These are phyloP conservation scores for Aspergillus fumigatus DNA, from an alignment of 2,329 filamentous ascomycete genomes.

Conservation along the genomic window DNA sequence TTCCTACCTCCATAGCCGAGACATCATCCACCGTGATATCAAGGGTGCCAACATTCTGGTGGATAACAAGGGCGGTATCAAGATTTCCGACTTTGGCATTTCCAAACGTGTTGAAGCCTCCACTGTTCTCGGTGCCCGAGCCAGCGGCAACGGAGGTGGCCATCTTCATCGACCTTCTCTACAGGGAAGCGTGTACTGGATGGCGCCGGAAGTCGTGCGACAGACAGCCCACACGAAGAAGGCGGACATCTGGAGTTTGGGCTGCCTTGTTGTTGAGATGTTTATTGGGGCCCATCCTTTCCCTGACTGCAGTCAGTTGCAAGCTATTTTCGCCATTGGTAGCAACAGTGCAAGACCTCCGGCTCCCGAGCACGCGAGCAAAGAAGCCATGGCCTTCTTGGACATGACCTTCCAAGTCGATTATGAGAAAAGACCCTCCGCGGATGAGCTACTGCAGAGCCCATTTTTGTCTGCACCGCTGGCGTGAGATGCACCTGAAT, in stretches of 20 bases:
- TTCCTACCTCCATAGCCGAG: constrained; percentile 85
- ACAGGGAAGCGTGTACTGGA: constrained; percentile 98
- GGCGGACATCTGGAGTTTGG: constrained; percentile 97
- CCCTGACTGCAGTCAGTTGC: constrained; percentile 92
- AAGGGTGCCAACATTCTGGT: constrained; percentile 98
- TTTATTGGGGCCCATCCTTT: constrained; percentile 96
- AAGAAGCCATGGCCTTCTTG: constrained; percentile 79
- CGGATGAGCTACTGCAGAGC: constrained; percentile 82
- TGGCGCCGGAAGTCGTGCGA: constrained; percentile 97
- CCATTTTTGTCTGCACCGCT: constrained; percentile 70
- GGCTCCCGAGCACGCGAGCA: constrained; percentile 79
- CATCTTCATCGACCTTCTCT: constrained; percentile 64
- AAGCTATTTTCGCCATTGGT: constrained; percentile 98
- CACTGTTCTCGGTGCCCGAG: constrained; percentile 60
- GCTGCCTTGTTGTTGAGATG: constrained; percentile 97
- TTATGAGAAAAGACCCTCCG: constrained; percentile 84
- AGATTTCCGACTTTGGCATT: constrained; percentile 98
- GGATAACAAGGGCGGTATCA: constrained; percentile 97
- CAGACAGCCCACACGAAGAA: constrained; percentile 98
- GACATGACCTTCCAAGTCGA: constrained; percentile 92
- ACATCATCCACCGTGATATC: constrained; percentile 98
- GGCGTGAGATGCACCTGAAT: constrained; percentile 39
- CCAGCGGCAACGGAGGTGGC: constrained; percentile 32
- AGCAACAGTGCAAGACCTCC: constrained; percentile 81
- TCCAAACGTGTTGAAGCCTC: constrained; percentile 95